Percentiles rank a stretch among this genome's conserved stretches.
These are phyloP conservation scores for Phytopythium litorale DNA, from an alignment of 352 stramenopile species.

Conservation along the genomic window DNA sequence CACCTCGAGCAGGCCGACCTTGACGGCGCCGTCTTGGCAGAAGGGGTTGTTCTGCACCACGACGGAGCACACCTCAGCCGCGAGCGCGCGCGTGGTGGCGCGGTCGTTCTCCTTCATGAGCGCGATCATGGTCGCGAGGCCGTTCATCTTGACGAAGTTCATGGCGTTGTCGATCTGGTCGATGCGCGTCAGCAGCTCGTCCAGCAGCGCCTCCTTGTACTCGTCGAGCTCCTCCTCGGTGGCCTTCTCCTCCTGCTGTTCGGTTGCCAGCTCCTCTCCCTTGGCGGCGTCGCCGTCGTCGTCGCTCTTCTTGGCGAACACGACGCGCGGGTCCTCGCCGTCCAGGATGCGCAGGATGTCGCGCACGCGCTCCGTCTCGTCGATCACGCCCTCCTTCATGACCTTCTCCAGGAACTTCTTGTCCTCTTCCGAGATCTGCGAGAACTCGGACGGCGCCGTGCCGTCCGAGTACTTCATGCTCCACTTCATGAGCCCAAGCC, in stretches of 20 bases:
- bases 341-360: slow-evolving; percentile 82
- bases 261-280: slow-evolving; percentile 13
- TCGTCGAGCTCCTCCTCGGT: slow-evolving; percentile 62
- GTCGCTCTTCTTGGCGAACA: slow-evolving; percentile 50
- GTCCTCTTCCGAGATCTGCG: slow-evolving; percentile 78
- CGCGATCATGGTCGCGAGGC: slow-evolving; percentile 48
- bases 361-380: slow-evolving; percentile 81
- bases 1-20: slow-evolving; percentile 58
- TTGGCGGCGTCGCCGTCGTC: slow-evolving; percentile 27
- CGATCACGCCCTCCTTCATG: slow-evolving; percentile 80
- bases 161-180: slow-evolving; percentile 88
- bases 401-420: slow-evolving; percentile 77
- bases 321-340: slow-evolving; percentile 65
- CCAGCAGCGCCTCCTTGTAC: slow-evolving; percentile 79
- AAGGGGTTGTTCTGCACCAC: slow-evolving; percentile 87
- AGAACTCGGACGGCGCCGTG: slow-evolving; percentile 55
- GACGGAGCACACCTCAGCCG: slow-evolving; percentile 74
- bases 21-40: slow-evolving; percentile 68
- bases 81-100: slow-evolving; percentile 50
- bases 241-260: slow-evolving; percentile 29
- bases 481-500: slow-evolving; percentile 86
- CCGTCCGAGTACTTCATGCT: slow-evolving; percentile 86
- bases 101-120: slow-evolving; percentile 58
- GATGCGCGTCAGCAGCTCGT: slow-evolving; percentile 81
- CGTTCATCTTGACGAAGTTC: slow-evolving; percentile 86